These are phyloP conservation scores for Ploettnerulaceae sp. DNA, from an alignment of 2,329 filamentous ascomycete genomes.

Conservation along the genomic window DNA sequence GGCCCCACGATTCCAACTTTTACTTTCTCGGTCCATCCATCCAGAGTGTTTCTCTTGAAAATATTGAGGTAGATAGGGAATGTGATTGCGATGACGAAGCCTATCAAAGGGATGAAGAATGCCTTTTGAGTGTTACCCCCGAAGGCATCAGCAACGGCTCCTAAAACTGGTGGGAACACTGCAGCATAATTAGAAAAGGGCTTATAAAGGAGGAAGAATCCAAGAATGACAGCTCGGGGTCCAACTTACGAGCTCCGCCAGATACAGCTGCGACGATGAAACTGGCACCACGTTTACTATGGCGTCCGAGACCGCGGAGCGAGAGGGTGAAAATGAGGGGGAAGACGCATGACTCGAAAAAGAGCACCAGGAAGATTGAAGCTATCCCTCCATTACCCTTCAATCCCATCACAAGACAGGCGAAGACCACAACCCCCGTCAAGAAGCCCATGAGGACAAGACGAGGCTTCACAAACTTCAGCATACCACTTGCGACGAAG, in stretches of 20 bases:
- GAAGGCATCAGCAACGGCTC: conserved; percentile 22
- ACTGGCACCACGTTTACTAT: conserved; percentile 74
- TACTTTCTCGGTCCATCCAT: conserved; percentile 30
- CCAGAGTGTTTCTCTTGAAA: conserved; percentile 24
- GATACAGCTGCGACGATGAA: conserved; percentile 55
- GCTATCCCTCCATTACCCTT: conserved; percentile 50
- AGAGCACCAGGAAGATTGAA: conserved; percentile 60
- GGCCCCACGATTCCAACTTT: conserved; percentile 26
- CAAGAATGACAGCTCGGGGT: no score
- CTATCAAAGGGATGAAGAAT: conserved; percentile 27
- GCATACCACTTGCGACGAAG: conserved; percentile 61
- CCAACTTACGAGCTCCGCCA: conserved; percentile 30
- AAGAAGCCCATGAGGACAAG: conserved; percentile 59
- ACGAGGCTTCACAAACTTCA: conserved; percentile 58
- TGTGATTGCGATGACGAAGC: conserved; percentile 21
- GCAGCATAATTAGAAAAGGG: no score
- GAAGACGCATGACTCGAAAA: conserved; percentile 79
- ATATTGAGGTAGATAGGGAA: conserved; percentile 28
- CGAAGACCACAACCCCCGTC: conserved; percentile 54
- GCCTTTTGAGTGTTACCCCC: conserved; percentile 25
- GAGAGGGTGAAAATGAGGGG: conserved; percentile 77
- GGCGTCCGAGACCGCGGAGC: conserved; percentile 70
- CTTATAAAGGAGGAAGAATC: no score
- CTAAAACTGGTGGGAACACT: conserved; percentile 27
- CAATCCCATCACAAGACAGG: conserved; percentile 38